phyloP scores from a whole-genome alignment of 495 filamentous ascomycete species.

The Penicillium pancosmium region DNA sequence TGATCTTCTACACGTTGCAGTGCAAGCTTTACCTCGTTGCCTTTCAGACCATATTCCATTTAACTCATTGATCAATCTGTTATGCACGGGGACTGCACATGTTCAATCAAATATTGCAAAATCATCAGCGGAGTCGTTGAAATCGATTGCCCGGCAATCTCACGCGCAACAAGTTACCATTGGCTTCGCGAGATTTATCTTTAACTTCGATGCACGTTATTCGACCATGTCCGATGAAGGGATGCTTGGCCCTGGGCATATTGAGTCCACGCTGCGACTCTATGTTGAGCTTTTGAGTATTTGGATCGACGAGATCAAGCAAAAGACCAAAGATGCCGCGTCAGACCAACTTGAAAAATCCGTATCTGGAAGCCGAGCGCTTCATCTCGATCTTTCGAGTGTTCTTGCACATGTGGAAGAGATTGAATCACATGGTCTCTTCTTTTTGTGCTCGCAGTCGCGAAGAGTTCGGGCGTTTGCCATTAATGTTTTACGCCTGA shows the following conservation, averaged over 20 bases:
- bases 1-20: slow-evolving; percentile 91
- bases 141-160: slow-evolving; percentile 90
- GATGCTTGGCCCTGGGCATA: slow-evolving; percentile 92
- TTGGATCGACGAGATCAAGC: slow-evolving; percentile 95
- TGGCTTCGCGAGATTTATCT: slow-evolving; percentile 94
- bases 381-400: slow-evolving; percentile 83
- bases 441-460: slow-evolving; percentile 97
- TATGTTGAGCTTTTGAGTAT: slow-evolving; percentile 94
- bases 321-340: slow-evolving; percentile 75
- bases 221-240: slow-evolving; percentile 98
- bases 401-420: slow-evolving; percentile 93
- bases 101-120: slow-evolving; percentile 89
- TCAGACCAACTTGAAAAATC: slow-evolving; percentile 60
- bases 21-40: slow-evolving; percentile 92
- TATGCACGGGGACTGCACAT: slow-evolving; percentile 96
- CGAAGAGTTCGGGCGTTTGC: slow-evolving; percentile 85
- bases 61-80: slow-evolving; percentile 89
- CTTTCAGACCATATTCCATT: slow-evolving; percentile 89
- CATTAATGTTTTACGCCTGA: slow-evolving; percentile 85
- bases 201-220: slow-evolving; percentile 96
- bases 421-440: slow-evolving; percentile 95
- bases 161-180: slow-evolving; percentile 96
- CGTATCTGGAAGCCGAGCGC: slow-evolving; percentile 58
- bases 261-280: slow-evolving; percentile 87
- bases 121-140: slow-evolving; percentile 89